phyloP scores from a whole-genome alignment of 2,329 filamentous ascomycete species.

The Tolypocladium album region DNA sequence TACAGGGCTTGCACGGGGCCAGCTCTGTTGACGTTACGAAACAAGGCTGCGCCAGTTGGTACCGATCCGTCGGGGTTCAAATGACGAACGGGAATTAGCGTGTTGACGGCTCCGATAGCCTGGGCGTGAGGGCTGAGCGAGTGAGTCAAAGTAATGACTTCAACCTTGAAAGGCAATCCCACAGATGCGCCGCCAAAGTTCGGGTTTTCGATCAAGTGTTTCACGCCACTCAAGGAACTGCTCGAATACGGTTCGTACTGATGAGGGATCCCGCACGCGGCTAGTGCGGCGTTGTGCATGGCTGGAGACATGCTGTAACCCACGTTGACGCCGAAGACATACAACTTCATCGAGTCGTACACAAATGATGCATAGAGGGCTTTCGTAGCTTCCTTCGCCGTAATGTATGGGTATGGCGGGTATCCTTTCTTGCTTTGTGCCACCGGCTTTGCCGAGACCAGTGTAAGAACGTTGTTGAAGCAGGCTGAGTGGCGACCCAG shows the following conservation, averaged over 20 bases:
- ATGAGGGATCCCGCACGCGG: conserved; percentile 58
- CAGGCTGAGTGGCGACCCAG: conserved; percentile 54
- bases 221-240: conserved; percentile 49
- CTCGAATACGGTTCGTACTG: conserved; percentile 55
- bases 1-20: conserved; percentile 60
- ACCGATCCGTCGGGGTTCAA: conserved; percentile 45
- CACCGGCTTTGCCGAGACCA: conserved; percentile 36
- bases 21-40: conserved; percentile 44
- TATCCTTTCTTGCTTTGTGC: conserved; percentile 9
- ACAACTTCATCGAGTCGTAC: conserved; percentile 59
- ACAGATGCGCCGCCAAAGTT: conserved; percentile 64
- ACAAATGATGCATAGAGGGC: conserved; percentile 57
- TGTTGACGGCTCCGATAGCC: conserved; percentile 69
- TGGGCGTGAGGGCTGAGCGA: conserved; percentile 62
- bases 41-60: conserved; percentile 41
- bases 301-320: conserved; percentile 64
- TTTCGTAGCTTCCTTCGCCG: conserved; percentile 50
- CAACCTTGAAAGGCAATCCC: conserved; percentile 65
- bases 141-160: conserved; percentile 57
- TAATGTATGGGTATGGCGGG: conserved; percentile 29
- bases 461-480: conserved; percentile 55
- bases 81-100: conserved; percentile 58
- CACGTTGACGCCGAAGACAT: conserved; percentile 63
- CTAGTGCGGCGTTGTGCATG: conserved; percentile 65
- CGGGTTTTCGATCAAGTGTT: conserved; percentile 51